Conservation (phyloP, 2,329 filamentous ascomycete species). For the Aspergillus sp. region DNA sequence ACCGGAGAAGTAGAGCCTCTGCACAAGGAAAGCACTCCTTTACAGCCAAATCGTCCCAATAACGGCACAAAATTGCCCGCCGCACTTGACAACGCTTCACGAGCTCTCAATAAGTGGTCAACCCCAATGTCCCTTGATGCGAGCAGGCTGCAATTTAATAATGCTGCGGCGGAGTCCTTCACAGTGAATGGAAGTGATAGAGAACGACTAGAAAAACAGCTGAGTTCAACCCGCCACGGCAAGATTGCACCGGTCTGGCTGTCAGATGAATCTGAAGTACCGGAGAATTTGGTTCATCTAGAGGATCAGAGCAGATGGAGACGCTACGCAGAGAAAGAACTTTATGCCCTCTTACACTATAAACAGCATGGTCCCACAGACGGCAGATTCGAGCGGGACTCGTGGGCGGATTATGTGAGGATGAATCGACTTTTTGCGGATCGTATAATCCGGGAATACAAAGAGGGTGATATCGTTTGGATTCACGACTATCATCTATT, state of each 20-base stretch:
- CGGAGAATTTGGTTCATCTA: constrained; percentile 67
- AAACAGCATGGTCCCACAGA: constrained; percentile 90
- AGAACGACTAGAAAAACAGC: constrained; percentile 68
- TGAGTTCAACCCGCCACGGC: constrained; percentile 71
- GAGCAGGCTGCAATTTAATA: constrained; percentile 54
- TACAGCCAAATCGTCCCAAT: constrained; percentile 33
- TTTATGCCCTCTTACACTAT: constrained; percentile 94
- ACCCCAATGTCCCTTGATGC: constrained; percentile 75
- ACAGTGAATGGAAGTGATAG: constrained; percentile 71
- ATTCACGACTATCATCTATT: constrained; percentile 95
- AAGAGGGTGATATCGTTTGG: constrained; percentile 87
- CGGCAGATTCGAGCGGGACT: constrained; percentile 73
- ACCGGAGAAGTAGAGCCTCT: constrained; percentile 77
- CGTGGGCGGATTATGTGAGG: constrained; percentile 90
- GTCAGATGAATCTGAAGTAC: constrained; percentile 69
- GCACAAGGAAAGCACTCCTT: constrained; percentile 24
- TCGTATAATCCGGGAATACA: constrained; percentile 83
- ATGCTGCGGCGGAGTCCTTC: constrained; percentile 65
- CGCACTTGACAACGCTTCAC: constrained; percentile 29
- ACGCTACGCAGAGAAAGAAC: constrained; percentile 83
- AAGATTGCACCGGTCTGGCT: constrained; percentile 88
- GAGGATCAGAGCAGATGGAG: constrained; percentile 86
- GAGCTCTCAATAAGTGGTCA: constrained; percentile 69
- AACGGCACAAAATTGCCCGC: constrained; percentile 26
- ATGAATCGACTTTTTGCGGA: constrained; percentile 93